Conservation (phyloP, 2,329 filamentous ascomycete species). For the Neoascochyta sp. region DNA sequence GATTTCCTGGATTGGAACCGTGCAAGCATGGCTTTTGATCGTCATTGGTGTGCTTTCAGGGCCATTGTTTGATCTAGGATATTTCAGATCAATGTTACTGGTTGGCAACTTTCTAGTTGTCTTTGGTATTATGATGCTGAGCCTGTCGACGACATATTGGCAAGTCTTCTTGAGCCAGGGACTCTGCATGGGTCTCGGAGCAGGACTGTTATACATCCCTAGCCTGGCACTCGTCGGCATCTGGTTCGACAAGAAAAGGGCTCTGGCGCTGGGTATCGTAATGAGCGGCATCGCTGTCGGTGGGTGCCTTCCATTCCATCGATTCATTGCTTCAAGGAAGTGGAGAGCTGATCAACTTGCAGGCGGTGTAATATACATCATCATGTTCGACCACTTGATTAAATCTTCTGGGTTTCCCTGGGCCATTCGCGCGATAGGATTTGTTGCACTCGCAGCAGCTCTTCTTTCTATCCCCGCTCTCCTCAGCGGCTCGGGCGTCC, state of each 20-base stretch:
- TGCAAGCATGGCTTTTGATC: slow-evolving; percentile 49
- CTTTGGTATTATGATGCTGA: slow-evolving; percentile 61
- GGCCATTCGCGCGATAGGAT: slow-evolving; percentile 36
- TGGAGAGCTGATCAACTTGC: slow-evolving; percentile 8
- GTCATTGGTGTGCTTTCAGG: slow-evolving; percentile 50
- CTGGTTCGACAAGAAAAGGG: slow-evolving; percentile 34
- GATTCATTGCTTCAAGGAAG: neutral
- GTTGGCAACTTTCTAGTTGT: slow-evolving; percentile 53
- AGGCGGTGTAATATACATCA: slow-evolving; percentile 38
- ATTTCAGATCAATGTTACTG: slow-evolving; percentile 44
- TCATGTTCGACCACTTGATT: slow-evolving; percentile 34
- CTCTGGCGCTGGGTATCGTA: slow-evolving; percentile 35
- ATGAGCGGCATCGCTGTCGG: slow-evolving; percentile 40
- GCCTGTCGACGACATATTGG: slow-evolving; percentile 53
- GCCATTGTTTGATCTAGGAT: slow-evolving; percentile 48
- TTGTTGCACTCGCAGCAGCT: slow-evolving; percentile 30
- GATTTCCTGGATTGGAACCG: slow-evolving; percentile 47
- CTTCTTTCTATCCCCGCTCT: slow-evolving; percentile 35
- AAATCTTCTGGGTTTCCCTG: slow-evolving; percentile 31
- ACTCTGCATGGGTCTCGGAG: slow-evolving; percentile 46
- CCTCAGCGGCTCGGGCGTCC: slow-evolving; percentile 27
- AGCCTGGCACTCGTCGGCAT: slow-evolving; percentile 37
- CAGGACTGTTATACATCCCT: slow-evolving; percentile 37
- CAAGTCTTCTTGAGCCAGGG: slow-evolving; percentile 55
- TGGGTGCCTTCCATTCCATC: slow-evolving; percentile 9